phyloP scores from a whole-genome alignment of 345 rosid species.

The Salix viminalis region DNA sequence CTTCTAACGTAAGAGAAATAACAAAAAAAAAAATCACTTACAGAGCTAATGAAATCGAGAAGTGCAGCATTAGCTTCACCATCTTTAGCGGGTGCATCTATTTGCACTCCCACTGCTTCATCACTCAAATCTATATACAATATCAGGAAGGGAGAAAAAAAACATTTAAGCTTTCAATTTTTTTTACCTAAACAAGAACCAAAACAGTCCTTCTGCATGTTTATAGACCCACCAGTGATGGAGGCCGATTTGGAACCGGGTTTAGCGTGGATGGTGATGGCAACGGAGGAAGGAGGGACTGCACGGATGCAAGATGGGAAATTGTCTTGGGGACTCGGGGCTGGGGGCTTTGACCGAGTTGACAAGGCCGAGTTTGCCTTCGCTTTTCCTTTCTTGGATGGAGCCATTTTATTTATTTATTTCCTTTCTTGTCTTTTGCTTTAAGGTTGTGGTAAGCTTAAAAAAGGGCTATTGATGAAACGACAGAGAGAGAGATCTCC shows the following conservation, averaged over 20 bases:
- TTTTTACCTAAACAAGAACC: not conserved
- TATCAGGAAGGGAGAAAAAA: constrained; percentile 3
- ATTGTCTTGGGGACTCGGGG: constrained; percentile 1
- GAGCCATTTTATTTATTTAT: constrained; percentile 39
- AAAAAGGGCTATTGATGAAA: too few relatives aligned
- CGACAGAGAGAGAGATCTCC: too few relatives aligned
- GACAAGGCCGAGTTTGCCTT: constrained; percentile 33
- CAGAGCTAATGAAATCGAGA: constrained; percentile 82
- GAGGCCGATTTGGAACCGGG: constrained; percentile 88
- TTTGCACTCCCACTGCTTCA: constrained; percentile 78
- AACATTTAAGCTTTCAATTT: not conserved
- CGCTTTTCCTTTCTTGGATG: constrained; percentile 58
- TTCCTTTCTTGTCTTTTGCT: too few relatives aligned
- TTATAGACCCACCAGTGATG: constrained; percentile 51
- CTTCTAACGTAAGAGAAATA: not conserved
- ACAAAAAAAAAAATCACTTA: constrained; percentile 13
- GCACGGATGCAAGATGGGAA: constrained; percentile 63
- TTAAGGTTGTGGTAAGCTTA: too few relatives aligned
- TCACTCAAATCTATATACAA: constrained; percentile 59
- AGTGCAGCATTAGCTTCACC: constrained; percentile 94
- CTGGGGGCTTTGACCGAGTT: not conserved
- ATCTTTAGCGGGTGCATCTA: constrained; percentile 90
- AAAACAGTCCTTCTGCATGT: not conserved
- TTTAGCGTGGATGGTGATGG: constrained; percentile 92
- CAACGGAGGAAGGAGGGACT: constrained; percentile 69